phyloP scores from a whole-genome alignment of 1,139 yeast species.

The Eremothecium coryli region DNA sequence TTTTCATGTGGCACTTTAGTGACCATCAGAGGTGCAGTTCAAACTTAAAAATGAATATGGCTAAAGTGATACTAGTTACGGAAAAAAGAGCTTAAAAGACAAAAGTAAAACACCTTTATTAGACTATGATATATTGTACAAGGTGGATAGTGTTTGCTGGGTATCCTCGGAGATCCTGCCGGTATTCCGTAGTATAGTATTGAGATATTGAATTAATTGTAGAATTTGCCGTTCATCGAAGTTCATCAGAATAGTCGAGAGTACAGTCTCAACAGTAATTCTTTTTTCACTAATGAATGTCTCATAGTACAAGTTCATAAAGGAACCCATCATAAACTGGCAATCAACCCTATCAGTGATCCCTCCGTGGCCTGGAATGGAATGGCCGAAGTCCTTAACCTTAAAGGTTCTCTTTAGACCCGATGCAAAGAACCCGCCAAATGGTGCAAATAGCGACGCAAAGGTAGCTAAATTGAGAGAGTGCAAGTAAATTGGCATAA shows the following conservation, averaged over 20 bases:
- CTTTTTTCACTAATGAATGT: slow-evolving; percentile 74
- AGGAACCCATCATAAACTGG: slow-evolving; percentile 96
- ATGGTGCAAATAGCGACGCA: slow-evolving; percentile 96
- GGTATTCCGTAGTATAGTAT: slow-evolving; percentile 51
- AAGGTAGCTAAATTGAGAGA: slow-evolving; percentile 79
- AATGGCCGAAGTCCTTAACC: slow-evolving; percentile 85
- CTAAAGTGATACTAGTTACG: too few relatives aligned
- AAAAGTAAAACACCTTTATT: too few relatives aligned
- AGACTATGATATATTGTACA: slow-evolving; percentile 13
- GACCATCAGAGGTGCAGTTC: too few relatives aligned
- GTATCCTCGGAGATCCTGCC: slow-evolving; percentile 38
- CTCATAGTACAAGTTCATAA: slow-evolving; percentile 84
- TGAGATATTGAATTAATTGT: slow-evolving; percentile 51
- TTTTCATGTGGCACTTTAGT: too few relatives aligned
- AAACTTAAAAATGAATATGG: too few relatives aligned
- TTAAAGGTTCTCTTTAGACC: slow-evolving; percentile 97
- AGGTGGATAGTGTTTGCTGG: slow-evolving; percentile 23
- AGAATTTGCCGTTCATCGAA: slow-evolving; percentile 59
- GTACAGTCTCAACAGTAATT: slow-evolving; percentile 59
- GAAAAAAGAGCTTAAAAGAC: too few relatives aligned
- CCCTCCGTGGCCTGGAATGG: slow-evolving; percentile 98
- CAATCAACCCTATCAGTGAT: slow-evolving; percentile 96
- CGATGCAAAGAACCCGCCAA: slow-evolving; percentile 96
- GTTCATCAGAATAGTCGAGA: slow-evolving; percentile 69
- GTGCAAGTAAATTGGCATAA: slow-evolving; percentile 87